Evolutionary conservation across 2,329 filamentous ascomycete genomes (phyloP).

Genomic region (Aureobasidium pullulans): DNA sequence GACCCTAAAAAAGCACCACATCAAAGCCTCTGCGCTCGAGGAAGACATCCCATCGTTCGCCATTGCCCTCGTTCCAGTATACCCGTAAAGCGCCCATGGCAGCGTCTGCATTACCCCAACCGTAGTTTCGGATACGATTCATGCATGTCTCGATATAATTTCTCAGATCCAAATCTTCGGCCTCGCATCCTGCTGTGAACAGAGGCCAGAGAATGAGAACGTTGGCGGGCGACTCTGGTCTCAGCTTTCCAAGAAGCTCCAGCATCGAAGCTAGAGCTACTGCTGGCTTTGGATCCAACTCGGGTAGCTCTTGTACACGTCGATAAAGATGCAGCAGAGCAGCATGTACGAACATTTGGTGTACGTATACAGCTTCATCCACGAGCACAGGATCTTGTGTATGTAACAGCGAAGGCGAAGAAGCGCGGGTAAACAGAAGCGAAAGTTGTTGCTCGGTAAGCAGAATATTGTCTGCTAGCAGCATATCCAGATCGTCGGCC

Average conservation of each 20-base stretch:
- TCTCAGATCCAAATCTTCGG: background rate
- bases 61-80: constrained; percentile 7
- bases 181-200: constrained; percentile 12
- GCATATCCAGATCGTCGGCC: constrained; percentile 5
- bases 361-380: background rate
- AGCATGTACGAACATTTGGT: constrained; percentile 9
- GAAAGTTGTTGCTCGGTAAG: constrained; percentile 8
- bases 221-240: constrained; percentile 8
- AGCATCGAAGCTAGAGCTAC: background rate
- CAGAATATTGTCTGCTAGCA: constrained; percentile 4
- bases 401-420: background rate
- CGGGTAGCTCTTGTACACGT: constrained; percentile 2
- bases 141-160: constrained; percentile 1
- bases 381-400: background rate
- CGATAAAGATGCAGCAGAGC: constrained; percentile 4
- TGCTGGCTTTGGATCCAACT: constrained; percentile 1
- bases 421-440: background rate
- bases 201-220: constrained; percentile 9
- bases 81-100: background rate
- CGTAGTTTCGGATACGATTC: background rate
- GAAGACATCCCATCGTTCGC: constrained; percentile 12
- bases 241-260: background rate
- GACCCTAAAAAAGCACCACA: constrained; percentile 1
- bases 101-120: constrained; percentile 8
- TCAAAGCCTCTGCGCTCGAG: constrained; percentile 10